Percentiles rank a stretch among this genome's conserved stretches.
Conservation (phyloP, 139 green algal genomes). For the Asterochloris sp. region DNA sequence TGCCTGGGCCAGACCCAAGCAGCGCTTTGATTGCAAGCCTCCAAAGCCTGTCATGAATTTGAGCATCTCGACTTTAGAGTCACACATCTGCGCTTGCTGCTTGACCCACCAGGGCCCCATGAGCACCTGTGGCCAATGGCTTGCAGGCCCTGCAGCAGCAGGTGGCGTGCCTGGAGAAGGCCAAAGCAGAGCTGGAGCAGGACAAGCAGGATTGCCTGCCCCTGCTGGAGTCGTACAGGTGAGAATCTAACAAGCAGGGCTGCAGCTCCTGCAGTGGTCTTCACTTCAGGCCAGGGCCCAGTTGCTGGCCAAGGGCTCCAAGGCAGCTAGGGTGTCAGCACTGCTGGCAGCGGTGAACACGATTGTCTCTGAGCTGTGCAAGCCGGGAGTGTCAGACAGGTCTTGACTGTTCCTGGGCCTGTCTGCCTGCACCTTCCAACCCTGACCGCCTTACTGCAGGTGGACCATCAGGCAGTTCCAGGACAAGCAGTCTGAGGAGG, state of each 20-base stretch:
- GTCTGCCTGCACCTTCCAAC: too few species aligned
- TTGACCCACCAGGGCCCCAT: neutral
- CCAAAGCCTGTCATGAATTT: too few species aligned
- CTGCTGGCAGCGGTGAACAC: too few species aligned
- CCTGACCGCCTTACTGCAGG: neutral
- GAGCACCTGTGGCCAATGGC: neutral
- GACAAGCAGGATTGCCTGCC: slow-evolving; percentile 13
- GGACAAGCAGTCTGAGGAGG: slow-evolving; percentile 5
- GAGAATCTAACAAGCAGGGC: neutral
- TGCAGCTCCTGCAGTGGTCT: too few species aligned
- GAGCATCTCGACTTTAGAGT: neutral
- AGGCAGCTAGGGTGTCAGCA: too few species aligned
- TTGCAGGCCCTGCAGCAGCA: slow-evolving; percentile 10
- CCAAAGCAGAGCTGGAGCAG: neutral
- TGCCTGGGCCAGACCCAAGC: too few species aligned
- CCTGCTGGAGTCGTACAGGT: slow-evolving; percentile 17
- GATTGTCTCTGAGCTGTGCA: too few species aligned
- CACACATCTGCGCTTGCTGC: neutral
- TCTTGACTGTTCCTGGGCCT: too few species aligned
- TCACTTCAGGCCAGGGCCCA: too few species aligned
- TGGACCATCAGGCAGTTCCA: slow-evolving; percentile 10
- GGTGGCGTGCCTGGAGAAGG: neutral
- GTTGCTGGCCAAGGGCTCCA: too few species aligned
- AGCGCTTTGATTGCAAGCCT: too few species aligned
- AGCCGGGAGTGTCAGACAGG: too few species aligned